Conservation (phyloP, 1,284 basidiomycete genomes). For the Malassezia sympodialis region DNA sequence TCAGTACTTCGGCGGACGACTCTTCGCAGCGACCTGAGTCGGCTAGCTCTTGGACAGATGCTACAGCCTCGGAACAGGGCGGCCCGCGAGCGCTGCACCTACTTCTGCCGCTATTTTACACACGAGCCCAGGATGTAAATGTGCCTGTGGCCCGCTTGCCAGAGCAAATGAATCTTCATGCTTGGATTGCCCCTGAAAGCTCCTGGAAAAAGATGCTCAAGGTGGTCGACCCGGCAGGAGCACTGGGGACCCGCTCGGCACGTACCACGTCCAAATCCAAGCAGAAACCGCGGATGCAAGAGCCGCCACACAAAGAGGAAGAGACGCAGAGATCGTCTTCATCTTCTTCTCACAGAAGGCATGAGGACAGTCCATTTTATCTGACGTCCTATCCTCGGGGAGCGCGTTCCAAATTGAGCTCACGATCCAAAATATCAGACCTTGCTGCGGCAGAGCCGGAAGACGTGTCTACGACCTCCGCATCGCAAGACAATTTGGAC, state of each 20-base stretch:
- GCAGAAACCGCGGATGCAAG: background rate
- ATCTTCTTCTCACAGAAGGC: background rate
- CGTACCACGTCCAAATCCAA: background rate
- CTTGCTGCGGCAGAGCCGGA: background rate
- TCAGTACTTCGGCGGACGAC: background rate
- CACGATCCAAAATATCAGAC: background rate
- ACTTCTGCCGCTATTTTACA: conserved; percentile 67
- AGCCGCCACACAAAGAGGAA: background rate
- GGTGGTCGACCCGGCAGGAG: conserved; percentile 1
- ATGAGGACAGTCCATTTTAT: conserved; percentile 27
- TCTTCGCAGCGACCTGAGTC: background rate
- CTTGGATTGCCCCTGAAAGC: conserved; percentile 62
- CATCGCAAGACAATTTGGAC: conserved; percentile 24
- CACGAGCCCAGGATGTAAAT: conserved; percentile 76
- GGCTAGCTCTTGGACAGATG: background rate
- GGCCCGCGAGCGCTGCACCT: conserved; percentile 76
- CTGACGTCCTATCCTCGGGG: conserved; percentile 1
- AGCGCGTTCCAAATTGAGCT: background rate
- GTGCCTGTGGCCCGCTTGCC: conserved; percentile 71
- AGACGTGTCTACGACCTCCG: background rate
- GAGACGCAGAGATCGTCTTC: background rate
- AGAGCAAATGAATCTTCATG: conserved; percentile 71
- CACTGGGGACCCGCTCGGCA: background rate
- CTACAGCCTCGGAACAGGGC: background rate
- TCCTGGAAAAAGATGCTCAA: conserved; percentile 5